Evolutionary conservation across 305 asterid species (phyloP).

Genomic region (Solanum hybrid): DNA sequence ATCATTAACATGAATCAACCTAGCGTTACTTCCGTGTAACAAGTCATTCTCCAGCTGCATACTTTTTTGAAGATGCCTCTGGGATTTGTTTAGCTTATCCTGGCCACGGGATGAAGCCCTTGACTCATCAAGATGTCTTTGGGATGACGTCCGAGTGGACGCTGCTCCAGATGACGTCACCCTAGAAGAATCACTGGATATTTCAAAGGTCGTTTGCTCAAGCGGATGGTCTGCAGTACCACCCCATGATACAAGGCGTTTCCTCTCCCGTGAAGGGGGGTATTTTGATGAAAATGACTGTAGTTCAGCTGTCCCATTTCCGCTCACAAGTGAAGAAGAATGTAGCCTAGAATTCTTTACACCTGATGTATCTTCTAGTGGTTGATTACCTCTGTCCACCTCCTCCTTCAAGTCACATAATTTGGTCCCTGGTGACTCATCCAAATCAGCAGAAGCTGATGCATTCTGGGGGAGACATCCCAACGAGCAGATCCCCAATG

Average conservation of each 20-base stretch:
- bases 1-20: conserved; percentile 80
- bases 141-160: conserved; percentile 4
- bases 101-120: conserved; percentile 18
- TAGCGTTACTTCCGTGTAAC: conserved; percentile 37
- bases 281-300: conserved; percentile 22
- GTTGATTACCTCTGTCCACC: background rate
- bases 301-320: conserved; percentile 36
- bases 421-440: background rate
- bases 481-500: conserved; percentile 7
- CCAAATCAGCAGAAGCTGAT: conserved; percentile 1
- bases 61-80: conserved; percentile 60
- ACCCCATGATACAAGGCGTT: conserved; percentile 75
- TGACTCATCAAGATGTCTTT: background rate
- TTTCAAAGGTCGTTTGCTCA: conserved; percentile 36
- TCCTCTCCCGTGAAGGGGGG: conserved; percentile 38
- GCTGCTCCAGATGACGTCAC: conserved; percentile 24
- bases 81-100: conserved; percentile 34
- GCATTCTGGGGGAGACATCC: conserved; percentile 10
- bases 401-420: background rate
- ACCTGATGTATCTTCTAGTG: background rate
- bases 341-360: background rate
- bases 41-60: conserved; percentile 70
- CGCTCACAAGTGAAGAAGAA: conserved; percentile 8
- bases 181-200: conserved; percentile 35
- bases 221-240: conserved; percentile 58